Percentiles rank a stretch among this genome's conserved stretches.
These are phyloP conservation scores for Termitomyces sp. DNA, from an alignment of 768 basidiomycete genomes.

Conservation along the genomic window DNA sequence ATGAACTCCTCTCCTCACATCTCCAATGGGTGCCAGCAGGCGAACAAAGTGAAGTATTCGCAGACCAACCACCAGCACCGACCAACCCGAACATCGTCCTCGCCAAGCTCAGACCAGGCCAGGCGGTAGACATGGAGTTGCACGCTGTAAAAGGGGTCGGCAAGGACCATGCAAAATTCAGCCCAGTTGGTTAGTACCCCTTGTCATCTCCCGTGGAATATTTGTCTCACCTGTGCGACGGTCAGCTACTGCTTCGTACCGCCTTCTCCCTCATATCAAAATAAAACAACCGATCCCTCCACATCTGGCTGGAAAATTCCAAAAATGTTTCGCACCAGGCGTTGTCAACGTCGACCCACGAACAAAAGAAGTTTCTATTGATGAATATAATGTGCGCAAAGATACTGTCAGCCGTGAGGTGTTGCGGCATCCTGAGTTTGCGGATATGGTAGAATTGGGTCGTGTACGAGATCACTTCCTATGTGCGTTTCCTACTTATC, in stretches of 20 bases:
- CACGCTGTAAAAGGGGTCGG: slow-evolving; percentile 93
- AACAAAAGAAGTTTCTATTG: slow-evolving; percentile 59
- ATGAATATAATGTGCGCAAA: slow-evolving; percentile 62
- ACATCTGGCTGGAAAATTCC: slow-evolving; percentile 76
- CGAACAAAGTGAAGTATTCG: slow-evolving; percentile 66
- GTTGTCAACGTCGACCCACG: slow-evolving; percentile 62
- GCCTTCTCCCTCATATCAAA: slow-evolving; percentile 83
- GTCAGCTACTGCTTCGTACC: slow-evolving; percentile 97
- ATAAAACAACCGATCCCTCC: slow-evolving; percentile 74
- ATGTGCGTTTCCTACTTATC: slow-evolving; percentile 47
- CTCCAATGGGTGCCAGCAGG: slow-evolving; percentile 80
- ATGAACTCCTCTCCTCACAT: slow-evolving; percentile 63
- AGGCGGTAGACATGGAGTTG: slow-evolving; percentile 77
- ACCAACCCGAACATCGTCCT: slow-evolving; percentile 83
- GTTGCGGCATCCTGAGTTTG: slow-evolving; percentile 87
- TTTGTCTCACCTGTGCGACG: not conserved
- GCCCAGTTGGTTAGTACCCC: slow-evolving; percentile 73
- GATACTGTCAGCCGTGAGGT: slow-evolving; percentile 94
- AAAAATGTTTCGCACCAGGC: slow-evolving; percentile 82
- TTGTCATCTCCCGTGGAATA: not conserved
- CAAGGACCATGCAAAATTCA: slow-evolving; percentile 95
- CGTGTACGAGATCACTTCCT: slow-evolving; percentile 91
- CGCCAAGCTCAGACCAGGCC: slow-evolving; percentile 89
- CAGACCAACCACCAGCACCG: slow-evolving; percentile 50
- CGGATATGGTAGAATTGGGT: slow-evolving; percentile 75